A percentile compares a stretch with the other conserved stretches of the same genome.
Conservation (phyloP, 345 rosid genomes). For the Mallotus nudiflorus region DNA sequence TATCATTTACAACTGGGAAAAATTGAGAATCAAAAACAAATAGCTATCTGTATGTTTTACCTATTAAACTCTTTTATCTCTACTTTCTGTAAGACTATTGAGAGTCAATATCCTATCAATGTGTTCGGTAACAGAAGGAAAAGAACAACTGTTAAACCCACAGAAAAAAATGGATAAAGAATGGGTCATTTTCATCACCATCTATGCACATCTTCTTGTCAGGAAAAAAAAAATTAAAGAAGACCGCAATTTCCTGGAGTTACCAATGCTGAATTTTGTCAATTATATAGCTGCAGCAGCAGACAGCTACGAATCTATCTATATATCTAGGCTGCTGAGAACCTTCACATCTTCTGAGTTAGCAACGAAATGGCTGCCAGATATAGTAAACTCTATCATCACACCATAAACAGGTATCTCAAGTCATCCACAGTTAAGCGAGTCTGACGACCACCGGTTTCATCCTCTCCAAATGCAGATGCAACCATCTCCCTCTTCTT, state of each 20-base stretch:
- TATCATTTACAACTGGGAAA: constrained; percentile 22
- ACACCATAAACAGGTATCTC: constrained; percentile 79
- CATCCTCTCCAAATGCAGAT: constrained; percentile 95
- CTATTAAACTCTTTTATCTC: constrained; percentile 7
- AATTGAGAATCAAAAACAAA: not conserved
- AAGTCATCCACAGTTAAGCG: constrained; percentile 85
- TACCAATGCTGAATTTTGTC: not conserved
- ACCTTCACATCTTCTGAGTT: constrained; percentile 31
- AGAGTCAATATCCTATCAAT: constrained; percentile 14
- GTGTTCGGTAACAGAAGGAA: not conserved
- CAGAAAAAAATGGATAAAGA: constrained; percentile 8
- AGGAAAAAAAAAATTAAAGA: too few species aligned
- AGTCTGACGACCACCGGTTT: constrained; percentile 65
- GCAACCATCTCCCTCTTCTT: constrained; percentile 96
- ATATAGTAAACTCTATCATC: constrained; percentile 26
- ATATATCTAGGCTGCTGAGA: constrained; percentile 16
- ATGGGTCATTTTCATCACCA: constrained; percentile 6
- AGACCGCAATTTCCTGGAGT: not conserved
- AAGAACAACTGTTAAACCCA: constrained; percentile 11
- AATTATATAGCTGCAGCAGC: constrained; percentile 4
- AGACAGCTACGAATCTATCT: constrained; percentile 7
- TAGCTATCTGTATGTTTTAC: not conserved
- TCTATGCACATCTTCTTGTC: constrained; percentile 7
- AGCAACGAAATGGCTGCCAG: constrained; percentile 22
- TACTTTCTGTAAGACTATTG: constrained; percentile 16